Evolutionary conservation across 75 land plant genomes (phyloP).

Genomic region (Cryptomeria japonica): DNA sequence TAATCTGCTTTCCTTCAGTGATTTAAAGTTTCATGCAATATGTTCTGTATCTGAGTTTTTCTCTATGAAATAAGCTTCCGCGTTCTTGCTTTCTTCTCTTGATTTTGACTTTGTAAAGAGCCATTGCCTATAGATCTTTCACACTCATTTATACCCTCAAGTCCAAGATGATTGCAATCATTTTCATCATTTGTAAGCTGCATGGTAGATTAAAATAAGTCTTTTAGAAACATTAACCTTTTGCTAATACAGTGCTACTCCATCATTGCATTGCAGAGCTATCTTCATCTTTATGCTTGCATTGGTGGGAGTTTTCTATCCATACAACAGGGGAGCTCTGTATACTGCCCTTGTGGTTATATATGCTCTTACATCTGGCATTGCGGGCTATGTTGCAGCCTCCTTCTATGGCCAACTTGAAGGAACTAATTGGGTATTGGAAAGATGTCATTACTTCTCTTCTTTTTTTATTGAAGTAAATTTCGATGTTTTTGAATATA

Average conservation of each 20-base stretch:
- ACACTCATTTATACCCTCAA: not conserved
- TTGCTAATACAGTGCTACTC: not conserved
- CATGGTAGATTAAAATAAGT: not conserved
- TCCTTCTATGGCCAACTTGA: conserved; percentile 70
- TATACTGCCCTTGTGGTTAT: conserved; percentile 71
- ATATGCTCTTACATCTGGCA: conserved; percentile 79
- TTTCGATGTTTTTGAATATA: not conserved
- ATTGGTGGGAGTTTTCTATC: conserved; percentile 70
- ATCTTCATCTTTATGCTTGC: conserved; percentile 62
- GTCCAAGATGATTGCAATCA: not conserved
- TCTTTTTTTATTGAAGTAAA: conserved; percentile 5
- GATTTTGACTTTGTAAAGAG: not conserved
- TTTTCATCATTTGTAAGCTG: not conserved
- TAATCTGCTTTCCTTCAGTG: not conserved
- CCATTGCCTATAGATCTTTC: not conserved
- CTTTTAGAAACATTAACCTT: not conserved
- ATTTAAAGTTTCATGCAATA: not conserved
- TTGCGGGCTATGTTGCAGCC: conserved; percentile 68
- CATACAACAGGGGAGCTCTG: conserved; percentile 70
- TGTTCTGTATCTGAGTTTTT: not conserved
- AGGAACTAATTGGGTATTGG: conserved; percentile 65
- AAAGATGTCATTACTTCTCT: not conserved
- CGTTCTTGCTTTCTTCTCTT: not conserved
- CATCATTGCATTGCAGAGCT: conserved; percentile 33
- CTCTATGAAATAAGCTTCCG: not conserved